Percentiles rank a stretch among this genome's conserved stretches.
These are phyloP conservation scores for Hawksworthiomyces lignivorus DNA, from an alignment of 2,329 filamentous ascomycete species.

Conservation along the genomic window DNA sequence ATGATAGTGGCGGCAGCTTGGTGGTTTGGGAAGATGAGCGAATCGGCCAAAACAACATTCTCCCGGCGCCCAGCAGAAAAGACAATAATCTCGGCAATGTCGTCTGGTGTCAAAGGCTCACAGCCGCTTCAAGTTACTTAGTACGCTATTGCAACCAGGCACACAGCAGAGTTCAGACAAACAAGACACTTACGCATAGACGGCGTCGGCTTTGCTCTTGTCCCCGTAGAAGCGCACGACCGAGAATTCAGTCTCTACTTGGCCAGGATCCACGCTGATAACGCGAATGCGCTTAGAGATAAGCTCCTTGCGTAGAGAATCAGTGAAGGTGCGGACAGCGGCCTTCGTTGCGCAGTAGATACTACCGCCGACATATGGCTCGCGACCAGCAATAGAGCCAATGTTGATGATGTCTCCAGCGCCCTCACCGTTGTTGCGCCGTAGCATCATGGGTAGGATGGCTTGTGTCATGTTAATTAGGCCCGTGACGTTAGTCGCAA, in stretches of 20 bases:
- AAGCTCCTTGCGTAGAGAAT: slow-evolving; percentile 72
- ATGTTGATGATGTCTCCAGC: slow-evolving; percentile 90
- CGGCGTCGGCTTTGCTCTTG: slow-evolving; percentile 77
- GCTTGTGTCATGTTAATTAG: slow-evolving; percentile 95
- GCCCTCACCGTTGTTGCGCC: slow-evolving; percentile 59
- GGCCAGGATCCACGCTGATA: slow-evolving; percentile 81
- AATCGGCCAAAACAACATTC: slow-evolving; percentile 85
- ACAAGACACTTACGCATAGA: slow-evolving; percentile 59
- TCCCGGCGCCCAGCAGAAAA: slow-evolving; percentile 76
- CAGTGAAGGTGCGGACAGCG: slow-evolving; percentile 75
- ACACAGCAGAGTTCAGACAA: not conserved
- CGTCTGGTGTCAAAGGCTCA: slow-evolving; percentile 77
- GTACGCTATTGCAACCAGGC: not conserved
- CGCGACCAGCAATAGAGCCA: slow-evolving; percentile 78
- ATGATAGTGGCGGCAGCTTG: slow-evolving; percentile 42
- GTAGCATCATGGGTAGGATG: slow-evolving; percentile 72
- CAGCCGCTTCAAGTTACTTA: slow-evolving; percentile 46
- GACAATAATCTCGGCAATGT: slow-evolving; percentile 83
- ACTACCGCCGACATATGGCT: slow-evolving; percentile 73
- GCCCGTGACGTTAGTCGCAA: slow-evolving; percentile 84
- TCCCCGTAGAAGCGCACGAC: slow-evolving; percentile 82
- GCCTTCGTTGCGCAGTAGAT: slow-evolving; percentile 93
- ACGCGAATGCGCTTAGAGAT: slow-evolving; percentile 72
- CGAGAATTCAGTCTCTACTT: slow-evolving; percentile 90
- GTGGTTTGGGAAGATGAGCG: slow-evolving; percentile 77